phyloP scores from a whole-genome alignment of 805 yeast genomes.

The Millerago galiae region DNA sequence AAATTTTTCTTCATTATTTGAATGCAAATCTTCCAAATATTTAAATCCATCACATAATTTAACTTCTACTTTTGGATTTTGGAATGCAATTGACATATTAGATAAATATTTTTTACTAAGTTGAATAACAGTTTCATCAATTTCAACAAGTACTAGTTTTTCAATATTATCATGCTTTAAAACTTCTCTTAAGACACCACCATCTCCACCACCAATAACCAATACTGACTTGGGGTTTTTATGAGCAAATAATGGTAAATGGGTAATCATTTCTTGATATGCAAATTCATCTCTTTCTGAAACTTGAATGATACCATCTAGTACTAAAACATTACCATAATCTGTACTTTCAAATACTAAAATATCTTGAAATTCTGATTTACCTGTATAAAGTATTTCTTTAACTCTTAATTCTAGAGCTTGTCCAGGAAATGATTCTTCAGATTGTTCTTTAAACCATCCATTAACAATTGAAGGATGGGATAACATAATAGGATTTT shows the following conservation, averaged over 20 bases:
- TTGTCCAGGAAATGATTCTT: slow-evolving; percentile 80
- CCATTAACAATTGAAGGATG: slow-evolving; percentile 42
- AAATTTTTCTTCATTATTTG: slow-evolving; percentile 39
- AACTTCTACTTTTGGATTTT: slow-evolving; percentile 60
- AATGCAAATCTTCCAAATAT: slow-evolving; percentile 42
- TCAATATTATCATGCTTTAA: slow-evolving; percentile 66
- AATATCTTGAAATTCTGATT: slow-evolving; percentile 68
- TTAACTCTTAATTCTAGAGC: slow-evolving; percentile 62
- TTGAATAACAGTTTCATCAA: slow-evolving; percentile 76
- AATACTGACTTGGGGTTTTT: slow-evolving; percentile 67
- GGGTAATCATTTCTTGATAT: slow-evolving; percentile 88
- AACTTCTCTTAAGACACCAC: slow-evolving; percentile 87
- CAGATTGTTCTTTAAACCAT: slow-evolving; percentile 79
- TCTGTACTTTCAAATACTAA: slow-evolving; percentile 67
- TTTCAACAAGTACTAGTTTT: slow-evolving; percentile 74
- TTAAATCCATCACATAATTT: slow-evolving; percentile 80
- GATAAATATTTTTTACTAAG: slow-evolving; percentile 70
- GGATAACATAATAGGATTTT: slow-evolving; percentile 11
- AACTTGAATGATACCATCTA: slow-evolving; percentile 87
- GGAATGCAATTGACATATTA: slow-evolving; percentile 60
- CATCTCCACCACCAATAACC: slow-evolving; percentile 95
- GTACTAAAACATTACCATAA: slow-evolving; percentile 82
- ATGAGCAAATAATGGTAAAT: slow-evolving; percentile 75
- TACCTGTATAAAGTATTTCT: slow-evolving; percentile 56
- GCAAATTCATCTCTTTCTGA: slow-evolving; percentile 92